Evolutionary conservation across 148 eudicot species (phyloP), one percentile per base, ranked within the genome.

Genomic region (Rheum nobile): DNA sequence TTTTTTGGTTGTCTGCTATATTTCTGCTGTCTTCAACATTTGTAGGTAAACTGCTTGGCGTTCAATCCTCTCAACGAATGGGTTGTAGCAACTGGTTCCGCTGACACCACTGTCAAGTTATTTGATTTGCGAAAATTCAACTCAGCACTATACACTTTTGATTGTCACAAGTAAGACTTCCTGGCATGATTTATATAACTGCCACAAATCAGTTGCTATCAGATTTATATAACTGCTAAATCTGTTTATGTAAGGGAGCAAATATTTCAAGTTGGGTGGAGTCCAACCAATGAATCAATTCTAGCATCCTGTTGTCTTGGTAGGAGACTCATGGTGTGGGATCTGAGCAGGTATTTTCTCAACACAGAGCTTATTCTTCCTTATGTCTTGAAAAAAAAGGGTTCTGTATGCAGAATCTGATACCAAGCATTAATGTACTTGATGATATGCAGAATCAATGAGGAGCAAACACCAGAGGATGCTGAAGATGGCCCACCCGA

Each of bases 261-360:
- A 78, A 90, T 93, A 68, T 89, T 89, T 83, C 97, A 91, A 82
- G 95, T 93, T 79, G 97, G 97, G 17, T 93, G 98, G 98, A 93
- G 77, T 78, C 98, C 97, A 4, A 89, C 85, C 81, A 89, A 89
- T 77, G 97, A 91, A 80, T 89, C 95, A 63, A 86, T 93, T 74
- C 79, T 93, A 77, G 95, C 98, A 75, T 93, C 98, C 67, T 91
- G 95, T 67, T 93, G 98, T 77, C 91, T 89, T 82, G 98, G 98
- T 73, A 86, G 98, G 79, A 85, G 98, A 76, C 89, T 93, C 7
- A 88, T 90, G 94, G 92, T 91, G 65, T 90, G 98, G 98, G 98
- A 94, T 83, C 93, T 94, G 73, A 91, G 98, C 91, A 94, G 98
- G 98, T 94, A 87, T 46, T 67, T 74, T 70, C 48, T 32, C 5